phyloP scores from a whole-genome alignment of 1,284 basidiomycete species.

The Lignosus rhinocerotis region DNA sequence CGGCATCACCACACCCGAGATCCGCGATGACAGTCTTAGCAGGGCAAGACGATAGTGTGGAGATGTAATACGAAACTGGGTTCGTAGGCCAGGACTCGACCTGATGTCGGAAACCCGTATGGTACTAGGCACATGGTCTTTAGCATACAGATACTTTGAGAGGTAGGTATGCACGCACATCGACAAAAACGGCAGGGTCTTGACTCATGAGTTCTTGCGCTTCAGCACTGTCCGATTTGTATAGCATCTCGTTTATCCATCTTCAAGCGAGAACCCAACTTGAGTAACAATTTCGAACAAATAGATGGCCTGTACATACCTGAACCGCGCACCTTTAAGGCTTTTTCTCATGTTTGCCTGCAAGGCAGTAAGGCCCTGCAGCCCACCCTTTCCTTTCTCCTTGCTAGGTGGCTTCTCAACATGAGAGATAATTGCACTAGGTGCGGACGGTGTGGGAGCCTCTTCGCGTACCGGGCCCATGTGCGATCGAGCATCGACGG shows the following conservation, averaged over 20 bases:
- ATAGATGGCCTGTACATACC: slow-evolving; percentile 45
- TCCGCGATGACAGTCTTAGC: slow-evolving; percentile 81
- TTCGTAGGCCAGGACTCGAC: slow-evolving; percentile 91
- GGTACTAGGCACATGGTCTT: slow-evolving; percentile 61
- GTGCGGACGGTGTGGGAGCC: background rate
- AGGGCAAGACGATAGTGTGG: slow-evolving; percentile 58
- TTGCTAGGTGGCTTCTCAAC: background rate
- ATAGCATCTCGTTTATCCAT: slow-evolving; percentile 86
- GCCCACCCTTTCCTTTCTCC: background rate
- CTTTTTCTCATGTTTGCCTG: slow-evolving; percentile 78
- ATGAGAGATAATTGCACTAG: background rate
- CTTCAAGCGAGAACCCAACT: slow-evolving; percentile 38
- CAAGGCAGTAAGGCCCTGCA: slow-evolving; percentile 60
- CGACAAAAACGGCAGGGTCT: slow-evolving; percentile 73
- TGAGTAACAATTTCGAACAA: background rate
- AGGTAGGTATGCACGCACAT: slow-evolving; percentile 48
- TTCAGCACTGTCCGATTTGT: slow-evolving; percentile 76
- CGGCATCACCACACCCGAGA: slow-evolving; percentile 94
- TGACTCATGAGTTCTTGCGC: slow-evolving; percentile 82
- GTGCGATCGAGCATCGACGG: slow-evolving; percentile 1
- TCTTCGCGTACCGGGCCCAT: background rate
- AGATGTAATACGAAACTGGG: slow-evolving; percentile 80
- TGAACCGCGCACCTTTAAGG: slow-evolving; percentile 83
- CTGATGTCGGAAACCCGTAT: slow-evolving; percentile 86
- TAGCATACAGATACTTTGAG: background rate